phyloP scores from a whole-genome alignment of 768 basidiomycete genomes.

The Crucibulum laeve region DNA sequence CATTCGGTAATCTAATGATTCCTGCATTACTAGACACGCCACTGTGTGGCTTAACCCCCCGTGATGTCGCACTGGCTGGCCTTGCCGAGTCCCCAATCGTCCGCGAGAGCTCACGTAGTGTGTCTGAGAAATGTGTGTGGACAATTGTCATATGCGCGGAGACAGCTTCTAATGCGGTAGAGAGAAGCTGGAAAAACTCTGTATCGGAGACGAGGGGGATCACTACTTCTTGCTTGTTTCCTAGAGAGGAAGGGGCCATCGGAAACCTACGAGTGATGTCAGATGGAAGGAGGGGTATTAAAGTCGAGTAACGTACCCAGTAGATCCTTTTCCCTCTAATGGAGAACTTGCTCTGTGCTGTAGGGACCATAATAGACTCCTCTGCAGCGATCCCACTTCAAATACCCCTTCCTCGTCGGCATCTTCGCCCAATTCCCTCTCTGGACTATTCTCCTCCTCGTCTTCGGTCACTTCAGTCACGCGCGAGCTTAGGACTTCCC shows the following conservation, averaged over 20 bases:
- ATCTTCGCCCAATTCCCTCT: slow-evolving; percentile 2
- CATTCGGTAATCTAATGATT: slow-evolving; percentile 17
- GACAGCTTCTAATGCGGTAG: slow-evolving; percentile 51
- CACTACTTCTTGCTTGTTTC: slow-evolving; percentile 46
- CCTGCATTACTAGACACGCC: slow-evolving; percentile 33
- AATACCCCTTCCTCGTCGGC: slow-evolving; percentile 5
- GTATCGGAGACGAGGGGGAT: slow-evolving; percentile 79
- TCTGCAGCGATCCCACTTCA: slow-evolving; percentile 1
- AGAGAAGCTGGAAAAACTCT: slow-evolving; percentile 76
- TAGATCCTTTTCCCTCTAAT: slow-evolving; percentile 5
- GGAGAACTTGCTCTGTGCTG: too few relatives aligned
- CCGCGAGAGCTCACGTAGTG: slow-evolving; percentile 30
- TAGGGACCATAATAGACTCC: slow-evolving; percentile 1
- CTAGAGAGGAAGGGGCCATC: background rate
- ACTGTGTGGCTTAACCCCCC: slow-evolving; percentile 42
- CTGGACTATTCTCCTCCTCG: slow-evolving; percentile 7
- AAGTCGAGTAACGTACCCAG: slow-evolving; percentile 15
- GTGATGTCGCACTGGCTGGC: slow-evolving; percentile 30
- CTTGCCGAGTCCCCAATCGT: slow-evolving; percentile 36
- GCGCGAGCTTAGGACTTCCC: background rate
- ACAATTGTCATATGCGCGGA: slow-evolving; percentile 45
- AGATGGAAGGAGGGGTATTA: slow-evolving; percentile 3
- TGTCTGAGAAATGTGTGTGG: slow-evolving; percentile 42
- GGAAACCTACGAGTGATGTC: slow-evolving; percentile 5
- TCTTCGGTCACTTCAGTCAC: background rate